These are phyloP conservation scores for Wickerhamiella qilinensis DNA, from an alignment of 805 yeast genomes.

Conservation along the genomic window DNA sequence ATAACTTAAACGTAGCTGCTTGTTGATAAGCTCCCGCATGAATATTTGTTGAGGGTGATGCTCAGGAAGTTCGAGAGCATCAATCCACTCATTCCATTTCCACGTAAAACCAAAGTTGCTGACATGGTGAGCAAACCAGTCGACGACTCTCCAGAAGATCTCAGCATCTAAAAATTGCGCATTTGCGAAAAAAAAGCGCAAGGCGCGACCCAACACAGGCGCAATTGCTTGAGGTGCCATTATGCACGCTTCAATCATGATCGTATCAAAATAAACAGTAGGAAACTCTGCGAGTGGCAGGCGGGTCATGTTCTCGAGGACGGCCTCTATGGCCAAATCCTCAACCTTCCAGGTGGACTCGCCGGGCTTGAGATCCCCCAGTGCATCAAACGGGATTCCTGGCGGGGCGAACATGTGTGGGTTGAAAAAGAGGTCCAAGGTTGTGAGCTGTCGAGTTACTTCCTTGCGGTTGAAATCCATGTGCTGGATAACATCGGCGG, in stretches of 20 bases:
- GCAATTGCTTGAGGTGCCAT: conserved; percentile 74
- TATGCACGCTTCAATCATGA: conserved; percentile 74
- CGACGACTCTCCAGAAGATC: conserved; percentile 51
- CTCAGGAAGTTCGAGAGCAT: conserved; percentile 25
- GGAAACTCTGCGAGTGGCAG: conserved; percentile 54
- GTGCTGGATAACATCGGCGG: conserved; percentile 57
- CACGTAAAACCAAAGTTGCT: conserved; percentile 90
- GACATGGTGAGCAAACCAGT: conserved; percentile 88
- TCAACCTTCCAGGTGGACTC: conserved; percentile 77
- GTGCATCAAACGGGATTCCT: conserved; percentile 62
- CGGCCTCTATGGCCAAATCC: conserved; percentile 72
- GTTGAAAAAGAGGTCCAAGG: conserved; percentile 56
- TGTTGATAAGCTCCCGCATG: conserved; percentile 61
- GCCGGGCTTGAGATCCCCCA: conserved; percentile 26
- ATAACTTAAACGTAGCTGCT: conserved; percentile 73
- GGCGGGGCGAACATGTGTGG: conserved; percentile 50
- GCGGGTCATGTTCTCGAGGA: conserved; percentile 60
- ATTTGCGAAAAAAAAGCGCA: conserved; percentile 62
- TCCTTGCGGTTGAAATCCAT: conserved; percentile 81
- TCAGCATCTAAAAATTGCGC: conserved; percentile 60
- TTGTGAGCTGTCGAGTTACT: conserved; percentile 67
- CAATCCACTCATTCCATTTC: conserved; percentile 95
- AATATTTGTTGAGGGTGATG: conserved; percentile 64
- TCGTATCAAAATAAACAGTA: conserved; percentile 65
- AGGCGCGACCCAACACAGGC: conserved; percentile 86